Percentiles rank a stretch among this genome's conserved stretches.
These are phyloP conservation scores for Orbilia quercus DNA, from an alignment of 2,329 filamentous ascomycete genomes.

Conservation along the genomic window DNA sequence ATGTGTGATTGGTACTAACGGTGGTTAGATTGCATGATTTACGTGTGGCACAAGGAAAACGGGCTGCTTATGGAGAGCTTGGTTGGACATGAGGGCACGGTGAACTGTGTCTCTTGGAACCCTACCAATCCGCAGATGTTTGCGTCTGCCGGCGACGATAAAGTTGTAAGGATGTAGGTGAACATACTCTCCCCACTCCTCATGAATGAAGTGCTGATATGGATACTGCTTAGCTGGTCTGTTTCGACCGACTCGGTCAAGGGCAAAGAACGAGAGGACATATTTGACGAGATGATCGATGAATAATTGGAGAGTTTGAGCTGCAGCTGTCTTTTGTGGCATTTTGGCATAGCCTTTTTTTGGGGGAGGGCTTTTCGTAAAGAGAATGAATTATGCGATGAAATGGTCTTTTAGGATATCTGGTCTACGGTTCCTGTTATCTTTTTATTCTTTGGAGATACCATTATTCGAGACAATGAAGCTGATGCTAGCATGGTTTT, in stretches of 20 bases:
- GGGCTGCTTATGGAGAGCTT: constrained; percentile 80
- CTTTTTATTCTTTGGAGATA: background rate
- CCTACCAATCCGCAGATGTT: constrained; percentile 84
- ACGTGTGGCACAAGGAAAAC: constrained; percentile 91
- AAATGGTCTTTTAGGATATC: too few species aligned
- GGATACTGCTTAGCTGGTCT: constrained; percentile 40
- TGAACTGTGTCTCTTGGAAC: constrained; percentile 91
- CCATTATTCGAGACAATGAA: background rate
- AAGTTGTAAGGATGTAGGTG: constrained; percentile 83
- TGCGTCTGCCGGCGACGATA: constrained; percentile 90
- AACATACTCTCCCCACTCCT: background rate
- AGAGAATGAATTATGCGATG: too few species aligned
- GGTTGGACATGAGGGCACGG: constrained; percentile 79
- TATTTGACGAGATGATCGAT: constrained; percentile 51
- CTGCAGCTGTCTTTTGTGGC: background rate
- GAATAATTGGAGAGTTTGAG: constrained; percentile 12
- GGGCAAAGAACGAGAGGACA: constrained; percentile 46
- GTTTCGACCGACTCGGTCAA: constrained; percentile 37
- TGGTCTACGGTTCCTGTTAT: too few species aligned
- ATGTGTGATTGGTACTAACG: constrained; percentile 54
- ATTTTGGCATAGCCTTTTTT: background rate
- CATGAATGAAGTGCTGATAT: background rate
- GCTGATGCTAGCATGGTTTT: background rate
- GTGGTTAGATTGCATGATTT: constrained; percentile 71
- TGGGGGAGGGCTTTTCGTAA: too few species aligned